Evolutionary conservation across 1,139 yeast species (phyloP).

Genomic region (Protomyces arabidopsidicola): DNA sequence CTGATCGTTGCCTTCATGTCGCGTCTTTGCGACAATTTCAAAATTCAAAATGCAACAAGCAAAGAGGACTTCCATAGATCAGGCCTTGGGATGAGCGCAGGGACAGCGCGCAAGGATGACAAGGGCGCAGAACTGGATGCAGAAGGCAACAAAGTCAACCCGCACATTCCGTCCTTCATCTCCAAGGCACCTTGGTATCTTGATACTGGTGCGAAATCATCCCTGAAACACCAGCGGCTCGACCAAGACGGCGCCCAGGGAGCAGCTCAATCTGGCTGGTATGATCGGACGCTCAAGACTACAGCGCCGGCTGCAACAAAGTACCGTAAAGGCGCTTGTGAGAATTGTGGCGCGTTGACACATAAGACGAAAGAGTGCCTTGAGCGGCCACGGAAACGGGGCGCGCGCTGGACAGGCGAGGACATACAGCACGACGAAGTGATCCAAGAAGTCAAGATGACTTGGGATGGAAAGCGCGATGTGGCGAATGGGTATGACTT

Average conservation of each 20-base stretch:
- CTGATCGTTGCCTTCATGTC: no score
- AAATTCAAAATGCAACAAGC: no score
- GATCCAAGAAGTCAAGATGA: conserved; percentile 40
- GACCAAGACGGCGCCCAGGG: conserved; percentile 33
- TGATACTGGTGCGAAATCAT: conserved; percentile 39
- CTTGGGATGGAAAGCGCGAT: conserved; percentile 65
- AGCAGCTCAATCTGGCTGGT: conserved; percentile 37
- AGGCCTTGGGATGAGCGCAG: background rate
- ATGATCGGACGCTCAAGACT: conserved; percentile 37
- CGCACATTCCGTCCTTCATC: conserved; percentile 44
- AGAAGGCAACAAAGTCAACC: conserved; percentile 42
- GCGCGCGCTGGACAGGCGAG: conserved; percentile 41
- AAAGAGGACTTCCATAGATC: no score
- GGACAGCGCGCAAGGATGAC: background rate
- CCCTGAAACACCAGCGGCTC: conserved; percentile 52
- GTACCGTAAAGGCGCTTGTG: conserved; percentile 46
- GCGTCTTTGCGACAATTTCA: no score
- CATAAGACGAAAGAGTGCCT: conserved; percentile 50
- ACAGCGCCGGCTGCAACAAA: conserved; percentile 38
- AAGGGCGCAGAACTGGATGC: conserved; percentile 36
- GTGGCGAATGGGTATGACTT: conserved; percentile 72
- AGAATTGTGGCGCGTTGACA: conserved; percentile 51
- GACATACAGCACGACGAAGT: conserved; percentile 38
- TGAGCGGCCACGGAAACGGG: conserved; percentile 48
- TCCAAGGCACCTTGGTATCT: conserved; percentile 54